phyloP scores from a whole-genome alignment of 2,329 filamentous ascomycete genomes.

The Arthrobotrys musiformis region DNA sequence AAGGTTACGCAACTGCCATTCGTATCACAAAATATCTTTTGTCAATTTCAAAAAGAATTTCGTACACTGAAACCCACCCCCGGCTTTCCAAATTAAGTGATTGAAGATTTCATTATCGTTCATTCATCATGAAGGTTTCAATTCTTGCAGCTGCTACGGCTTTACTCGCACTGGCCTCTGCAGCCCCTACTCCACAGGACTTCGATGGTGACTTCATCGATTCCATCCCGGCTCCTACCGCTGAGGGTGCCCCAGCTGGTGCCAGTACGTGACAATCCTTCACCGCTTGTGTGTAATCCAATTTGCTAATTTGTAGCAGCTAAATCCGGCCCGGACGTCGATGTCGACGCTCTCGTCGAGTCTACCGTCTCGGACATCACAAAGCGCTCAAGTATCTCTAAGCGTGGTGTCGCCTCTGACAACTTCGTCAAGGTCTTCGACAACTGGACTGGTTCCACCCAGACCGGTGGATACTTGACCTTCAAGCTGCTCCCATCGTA shows the following conservation, averaged over 20 bases:
- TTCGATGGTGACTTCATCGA: not conserved
- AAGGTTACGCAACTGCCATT: not conserved
- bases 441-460: conserved; percentile 15
- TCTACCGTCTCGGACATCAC: not conserved
- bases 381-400: not conserved
- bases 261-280: not conserved
- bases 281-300: not conserved
- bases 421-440: conserved; percentile 35
- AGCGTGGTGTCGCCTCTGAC: conserved; percentile 15
- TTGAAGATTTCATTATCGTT: conserved; percentile 19
- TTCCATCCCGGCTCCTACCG: not conserved
- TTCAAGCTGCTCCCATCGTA: conserved; percentile 8
- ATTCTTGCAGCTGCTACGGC: not conserved
- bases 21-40: not conserved
- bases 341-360: conserved; percentile 18
- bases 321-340: conserved; percentile 16
- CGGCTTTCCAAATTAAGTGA: not conserved
- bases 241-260: not conserved
- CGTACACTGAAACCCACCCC: not conserved
- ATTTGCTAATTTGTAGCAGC: conserved; percentile 2
- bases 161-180: conserved; percentile 3
- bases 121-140: conserved; percentile 23
- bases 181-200: not conserved
- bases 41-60: not conserved
- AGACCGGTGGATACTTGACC: conserved; percentile 13